Base-by-base conservation (phyloP, 1,284 basidiomycete genomes). In the Irpex sp. region DNA sequence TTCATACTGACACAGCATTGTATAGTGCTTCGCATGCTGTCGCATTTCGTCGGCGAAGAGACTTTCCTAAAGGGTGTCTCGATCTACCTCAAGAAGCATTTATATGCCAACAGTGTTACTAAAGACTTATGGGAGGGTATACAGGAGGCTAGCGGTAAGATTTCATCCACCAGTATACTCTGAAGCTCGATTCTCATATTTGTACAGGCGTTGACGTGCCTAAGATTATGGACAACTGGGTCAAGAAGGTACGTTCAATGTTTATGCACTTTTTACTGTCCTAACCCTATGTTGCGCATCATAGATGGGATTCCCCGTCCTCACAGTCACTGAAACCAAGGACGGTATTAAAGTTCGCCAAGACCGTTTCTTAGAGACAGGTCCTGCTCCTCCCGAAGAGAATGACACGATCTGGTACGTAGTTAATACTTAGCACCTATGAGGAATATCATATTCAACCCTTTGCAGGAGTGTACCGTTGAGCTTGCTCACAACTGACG, bases 111-210 rank as follows among this genome's bases (percentile, higher is more conserved):
- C 76, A 93, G 89, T 56, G 87, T 91, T 61, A 96, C 95, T 13
- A 84, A 84, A 63, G 93, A 98, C 71, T 83, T 99, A 1, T 98
- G 95, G 94, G 81, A 89, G 58, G 95, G 94, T 21, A 94, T 98
- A 67, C 82, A 86, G 61, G 83, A 88, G 70, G 87, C 94, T 1
- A 92, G 91, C 49, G 83, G 83, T 81, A 62, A 36, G 66, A 6
- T 6, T 26, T 33, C 6, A 33, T 6, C 31, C 5, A 6, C 31
- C 31, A 33, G 0, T 33, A 6, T 33, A 6, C 31, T 6, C 31
- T 33, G 31, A 33, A 33, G 31, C 31, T 33, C 6, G 31, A 33
- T 33, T 3, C 31, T 33, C 31, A 33, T 15, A 15, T 13, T 9
- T 33, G 5, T 7, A 58, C 50, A 84, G 91, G 88, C 13, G 72